Evolutionary conservation across 1,284 basidiomycete species (phyloP), one percentile per base, ranked within the genome.

Genomic region (Rhodotorula sp.): DNA sequence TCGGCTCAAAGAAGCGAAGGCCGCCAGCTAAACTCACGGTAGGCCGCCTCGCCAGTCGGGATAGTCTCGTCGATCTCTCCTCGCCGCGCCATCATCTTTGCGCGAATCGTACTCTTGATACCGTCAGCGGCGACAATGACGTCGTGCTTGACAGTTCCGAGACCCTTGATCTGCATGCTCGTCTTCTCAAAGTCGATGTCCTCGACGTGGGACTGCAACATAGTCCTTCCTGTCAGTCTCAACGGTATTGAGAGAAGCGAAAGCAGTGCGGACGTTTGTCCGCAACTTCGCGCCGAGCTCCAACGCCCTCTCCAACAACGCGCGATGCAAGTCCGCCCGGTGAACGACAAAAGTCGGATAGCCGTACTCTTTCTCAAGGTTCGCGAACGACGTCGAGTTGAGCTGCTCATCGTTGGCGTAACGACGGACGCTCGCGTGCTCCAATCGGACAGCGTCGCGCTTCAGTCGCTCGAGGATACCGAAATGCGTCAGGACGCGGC

Each of bases 11-110:
- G 26, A 37, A 52, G 24, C 31, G 40, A 34, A 16, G 18, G 22
- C 3, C 20, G 18, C 26, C 22, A 11, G 4, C 6, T 6, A 1
- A 4, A 37, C 59, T n/a, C 18, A 64, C 68, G 80, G 74, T 82
- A 82, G 0, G 80, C 80, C 2, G 81, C 81, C 72, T 81, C 79
- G 20, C 81, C 81, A 1, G 80, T 81, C 69, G 80, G 80, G 26
- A 70, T 62, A 8, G 44, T 58, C 62, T 72, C 62, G 50, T 81
- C 81, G 24, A 74, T 73, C 70, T 79, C 76, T 15, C 79, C 80
- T 11, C 73, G 70, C 53, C 77, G 68, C 16, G 70, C 72, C 47
- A 80, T 64, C 78, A 81, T 80, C 31, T 72, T 75, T 20, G 68
- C 69, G 48, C 81, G 67, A 6, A 79, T 77, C 46, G 76, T 67